These are phyloP conservation scores for Mollisiaceae sp. DNA, from an alignment of 2,329 filamentous ascomycete genomes.

Conservation along the genomic window DNA sequence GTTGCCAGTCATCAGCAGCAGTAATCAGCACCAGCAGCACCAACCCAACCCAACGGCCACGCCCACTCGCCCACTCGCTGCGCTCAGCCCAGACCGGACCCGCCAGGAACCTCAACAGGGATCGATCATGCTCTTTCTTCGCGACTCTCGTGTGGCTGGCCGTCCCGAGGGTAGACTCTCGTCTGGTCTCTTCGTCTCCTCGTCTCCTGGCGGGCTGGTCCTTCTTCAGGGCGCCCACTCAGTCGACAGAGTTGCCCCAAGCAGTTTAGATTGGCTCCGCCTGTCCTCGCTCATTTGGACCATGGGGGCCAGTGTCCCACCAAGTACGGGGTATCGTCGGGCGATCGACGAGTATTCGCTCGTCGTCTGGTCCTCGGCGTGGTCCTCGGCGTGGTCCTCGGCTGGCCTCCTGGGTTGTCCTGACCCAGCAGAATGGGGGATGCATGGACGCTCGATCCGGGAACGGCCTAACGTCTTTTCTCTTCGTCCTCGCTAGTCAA, in stretches of 20 bases:
- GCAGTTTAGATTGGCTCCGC: not conserved
- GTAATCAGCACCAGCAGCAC: not conserved
- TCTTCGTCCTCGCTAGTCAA: not conserved
- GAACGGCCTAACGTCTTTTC: not conserved
- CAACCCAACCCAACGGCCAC: not conserved
- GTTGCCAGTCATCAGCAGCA: conserved; percentile 1
- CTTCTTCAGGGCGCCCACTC: not conserved
- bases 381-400: not conserved
- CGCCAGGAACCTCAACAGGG: not conserved
- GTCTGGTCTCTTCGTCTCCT: not conserved
- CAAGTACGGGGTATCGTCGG: not conserved
- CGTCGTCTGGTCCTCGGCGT: not conserved
- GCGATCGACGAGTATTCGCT: conserved; percentile 7
- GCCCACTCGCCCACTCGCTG: not conserved
- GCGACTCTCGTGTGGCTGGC: not conserved
- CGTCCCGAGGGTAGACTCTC: not conserved
- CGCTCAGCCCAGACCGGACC: conserved; percentile 1
- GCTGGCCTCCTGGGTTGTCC: not conserved
- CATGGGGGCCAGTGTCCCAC: not conserved
- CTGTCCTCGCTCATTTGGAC: not conserved
- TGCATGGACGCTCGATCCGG: not conserved
- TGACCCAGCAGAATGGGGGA: not conserved
- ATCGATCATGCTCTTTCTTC: not conserved
- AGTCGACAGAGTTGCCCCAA: conserved; percentile 7
- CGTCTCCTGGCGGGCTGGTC: not conserved